Evolutionary conservation across 805 yeast genomes (phyloP).

Genomic region (Yarrowia keelungensis): DNA sequence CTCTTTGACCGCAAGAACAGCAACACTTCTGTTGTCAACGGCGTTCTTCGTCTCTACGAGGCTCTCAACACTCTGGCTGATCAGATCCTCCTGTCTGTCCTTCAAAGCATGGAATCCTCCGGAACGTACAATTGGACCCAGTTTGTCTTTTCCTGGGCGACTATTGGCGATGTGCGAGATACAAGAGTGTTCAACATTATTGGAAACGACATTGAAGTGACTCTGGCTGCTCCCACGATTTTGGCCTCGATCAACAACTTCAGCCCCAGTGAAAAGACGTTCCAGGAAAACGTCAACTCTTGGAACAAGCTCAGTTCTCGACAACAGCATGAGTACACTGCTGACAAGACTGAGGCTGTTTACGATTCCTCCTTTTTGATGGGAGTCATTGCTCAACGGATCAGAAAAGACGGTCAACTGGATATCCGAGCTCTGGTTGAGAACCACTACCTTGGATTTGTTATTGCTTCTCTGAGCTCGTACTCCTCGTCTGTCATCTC

Average conservation of each 20-base stretch:
- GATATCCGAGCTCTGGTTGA: slow-evolving; percentile 24
- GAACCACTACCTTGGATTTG: slow-evolving; percentile 17
- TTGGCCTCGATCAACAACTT: slow-evolving; percentile 15
- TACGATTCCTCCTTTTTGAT: slow-evolving; percentile 16
- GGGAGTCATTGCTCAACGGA: slow-evolving; percentile 22
- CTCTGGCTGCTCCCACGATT: slow-evolving; percentile 14
- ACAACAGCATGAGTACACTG: not conserved
- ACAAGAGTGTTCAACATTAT: slow-evolving; percentile 6
- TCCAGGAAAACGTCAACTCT: not conserved
- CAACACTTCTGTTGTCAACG: slow-evolving; percentile 56
- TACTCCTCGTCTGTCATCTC: not conserved
- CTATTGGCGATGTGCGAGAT: slow-evolving; percentile 9
- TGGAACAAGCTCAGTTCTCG: slow-evolving; percentile 2
- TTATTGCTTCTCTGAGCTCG: not conserved
- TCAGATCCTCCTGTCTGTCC: slow-evolving; percentile 61
- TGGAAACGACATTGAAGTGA: slow-evolving; percentile 27
- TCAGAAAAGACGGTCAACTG: slow-evolving; percentile 5
- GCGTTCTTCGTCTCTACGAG: slow-evolving; percentile 60
- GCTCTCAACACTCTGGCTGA: slow-evolving; percentile 73
- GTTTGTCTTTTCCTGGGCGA: slow-evolving; percentile 33
- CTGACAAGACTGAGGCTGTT: not conserved
- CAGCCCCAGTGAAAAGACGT: slow-evolving; percentile 11
- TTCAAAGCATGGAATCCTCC: slow-evolving; percentile 62
- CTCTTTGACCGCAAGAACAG: slow-evolving; percentile 57
- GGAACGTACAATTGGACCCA: slow-evolving; percentile 38